A percentile compares a stretch with the other conserved stretches of the same genome.
These are phyloP conservation scores for Globisporangium parvum DNA, from an alignment of 352 stramenopile species.

Conservation along the genomic window DNA sequence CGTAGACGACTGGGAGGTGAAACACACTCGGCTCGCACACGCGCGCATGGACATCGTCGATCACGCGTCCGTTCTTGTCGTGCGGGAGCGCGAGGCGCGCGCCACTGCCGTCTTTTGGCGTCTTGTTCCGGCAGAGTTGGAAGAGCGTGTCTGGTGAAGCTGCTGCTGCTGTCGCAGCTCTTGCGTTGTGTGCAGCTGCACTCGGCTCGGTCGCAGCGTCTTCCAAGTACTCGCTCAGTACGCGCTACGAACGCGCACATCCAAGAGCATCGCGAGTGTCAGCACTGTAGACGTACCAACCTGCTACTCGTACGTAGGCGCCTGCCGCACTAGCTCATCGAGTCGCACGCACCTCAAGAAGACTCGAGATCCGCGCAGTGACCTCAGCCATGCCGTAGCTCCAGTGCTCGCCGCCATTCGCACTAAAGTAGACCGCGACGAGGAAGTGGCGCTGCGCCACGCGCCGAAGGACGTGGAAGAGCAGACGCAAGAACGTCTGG, in stretches of 20 bases:
- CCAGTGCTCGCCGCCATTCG: conserved; percentile 47
- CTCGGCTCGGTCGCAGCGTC: conserved; percentile 21
- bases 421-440: conserved; percentile 55
- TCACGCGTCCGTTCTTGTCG: conserved; percentile 17
- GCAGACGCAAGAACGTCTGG: conserved; percentile 54
- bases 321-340: too few species aligned
- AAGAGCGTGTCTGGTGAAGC: conserved; percentile 32
- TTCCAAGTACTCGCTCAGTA: conserved; percentile 68
- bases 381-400: conserved; percentile 69
- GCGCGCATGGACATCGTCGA: conserved; percentile 22
- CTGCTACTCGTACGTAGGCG: background rate
- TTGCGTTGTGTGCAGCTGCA: conserved; percentile 16
- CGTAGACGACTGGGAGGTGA: conserved; percentile 66
- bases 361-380: conserved; percentile 49
- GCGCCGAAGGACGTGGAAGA: conserved; percentile 60
- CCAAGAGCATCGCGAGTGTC: background rate
- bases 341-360: conserved; percentile 41
- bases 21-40: conserved; percentile 76
- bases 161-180: conserved; percentile 1
- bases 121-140: conserved; percentile 59
- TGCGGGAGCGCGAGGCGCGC: conserved; percentile 17
- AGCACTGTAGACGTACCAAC: conserved; percentile 12
- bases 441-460: conserved; percentile 68
- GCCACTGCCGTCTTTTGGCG: conserved; percentile 18
- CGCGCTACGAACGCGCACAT: conserved; percentile 20